Percentiles rank a stretch among this genome's conserved stretches.
Conservation (phyloP, 2,329 filamentous ascomycete genomes). For the Arthrobotrys pseudoclavata region DNA sequence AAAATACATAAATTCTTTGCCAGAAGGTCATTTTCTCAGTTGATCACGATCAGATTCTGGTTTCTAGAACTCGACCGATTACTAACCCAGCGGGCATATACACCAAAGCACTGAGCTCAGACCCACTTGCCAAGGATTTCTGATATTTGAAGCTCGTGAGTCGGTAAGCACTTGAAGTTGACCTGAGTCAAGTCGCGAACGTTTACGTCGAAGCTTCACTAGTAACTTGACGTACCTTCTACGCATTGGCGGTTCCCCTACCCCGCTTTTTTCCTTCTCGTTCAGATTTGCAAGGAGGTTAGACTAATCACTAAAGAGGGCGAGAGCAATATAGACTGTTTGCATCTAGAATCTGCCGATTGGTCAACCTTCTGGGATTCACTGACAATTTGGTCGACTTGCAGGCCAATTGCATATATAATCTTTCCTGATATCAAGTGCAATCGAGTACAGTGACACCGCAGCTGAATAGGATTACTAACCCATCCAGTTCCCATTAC, state of each 20-base stretch:
- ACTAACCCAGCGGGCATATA: conserved; percentile 29
- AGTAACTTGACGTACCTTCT: conserved; percentile 14
- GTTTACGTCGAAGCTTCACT: neutral
- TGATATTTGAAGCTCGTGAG: conserved; percentile 15
- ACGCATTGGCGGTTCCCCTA: conserved; percentile 22
- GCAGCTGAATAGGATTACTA: conserved; percentile 24
- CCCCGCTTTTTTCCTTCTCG: conserved; percentile 51
- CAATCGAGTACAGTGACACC: conserved; percentile 22
- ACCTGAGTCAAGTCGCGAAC: conserved; percentile 45
- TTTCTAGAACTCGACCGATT: conserved; percentile 52
- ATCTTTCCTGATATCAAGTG: conserved; percentile 36
- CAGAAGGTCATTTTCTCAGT: conserved; percentile 9
- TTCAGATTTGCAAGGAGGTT: conserved; percentile 8
- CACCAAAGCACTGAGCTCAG: neutral
- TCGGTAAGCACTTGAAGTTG: conserved; percentile 23
- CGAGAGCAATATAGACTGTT: conserved; percentile 18
- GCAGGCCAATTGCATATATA: conserved; percentile 39
- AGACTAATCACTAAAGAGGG: conserved; percentile 28
- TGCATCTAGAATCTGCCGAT: conserved; percentile 37
- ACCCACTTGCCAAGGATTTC: conserved; percentile 28
- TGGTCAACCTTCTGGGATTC: conserved; percentile 26
- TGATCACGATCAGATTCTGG: conserved; percentile 8
- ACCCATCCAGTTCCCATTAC: conserved; percentile 13
- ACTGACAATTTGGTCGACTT: conserved; percentile 33
- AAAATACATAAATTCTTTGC: conserved; percentile 28